A percentile compares a stretch with the other conserved stretches of the same genome.
These are phyloP conservation scores for Citrus cavaleriei DNA, from an alignment of 345 rosid species.

Conservation along the genomic window DNA sequence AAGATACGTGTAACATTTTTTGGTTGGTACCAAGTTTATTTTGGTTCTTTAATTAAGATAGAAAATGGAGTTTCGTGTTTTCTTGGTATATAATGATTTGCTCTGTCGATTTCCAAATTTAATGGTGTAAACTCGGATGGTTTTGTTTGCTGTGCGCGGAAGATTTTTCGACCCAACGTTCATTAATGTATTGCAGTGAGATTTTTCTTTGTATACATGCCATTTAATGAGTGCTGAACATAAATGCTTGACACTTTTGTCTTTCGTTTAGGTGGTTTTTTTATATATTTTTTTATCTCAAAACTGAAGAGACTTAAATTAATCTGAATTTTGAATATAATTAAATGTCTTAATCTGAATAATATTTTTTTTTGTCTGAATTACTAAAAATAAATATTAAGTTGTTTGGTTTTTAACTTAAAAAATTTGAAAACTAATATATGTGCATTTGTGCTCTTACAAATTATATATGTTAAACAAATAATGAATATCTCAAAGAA, in stretches of 20 bases:
- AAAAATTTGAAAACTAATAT: too few species aligned
- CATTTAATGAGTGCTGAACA: background rate
- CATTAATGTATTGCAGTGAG: background rate
- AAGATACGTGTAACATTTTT: too few species aligned
- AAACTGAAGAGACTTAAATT: accelerated
- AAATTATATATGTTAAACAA: too few species aligned
- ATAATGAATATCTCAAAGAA: too few species aligned
- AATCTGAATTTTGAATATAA: too few species aligned
- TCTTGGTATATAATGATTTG: background rate
- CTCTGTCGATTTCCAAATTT: background rate
- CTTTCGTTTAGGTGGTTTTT: background rate
- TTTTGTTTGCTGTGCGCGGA: background rate
- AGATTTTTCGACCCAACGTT: background rate
- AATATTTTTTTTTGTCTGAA: too few species aligned
- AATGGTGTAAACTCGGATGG: too few species aligned
- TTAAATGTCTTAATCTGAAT: accelerated
- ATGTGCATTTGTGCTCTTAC: too few species aligned
- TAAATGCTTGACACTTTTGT: background rate
- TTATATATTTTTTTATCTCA: too few species aligned
- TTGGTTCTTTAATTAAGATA: background rate
- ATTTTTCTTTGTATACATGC: background rate
- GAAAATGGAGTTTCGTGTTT: too few species aligned
- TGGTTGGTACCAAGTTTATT: background rate
- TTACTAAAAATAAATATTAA: too few species aligned
- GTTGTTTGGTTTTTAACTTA: too few species aligned